Conservation (phyloP, 768 basidiomycete genomes). For the Butyriboletus loyo region DNA sequence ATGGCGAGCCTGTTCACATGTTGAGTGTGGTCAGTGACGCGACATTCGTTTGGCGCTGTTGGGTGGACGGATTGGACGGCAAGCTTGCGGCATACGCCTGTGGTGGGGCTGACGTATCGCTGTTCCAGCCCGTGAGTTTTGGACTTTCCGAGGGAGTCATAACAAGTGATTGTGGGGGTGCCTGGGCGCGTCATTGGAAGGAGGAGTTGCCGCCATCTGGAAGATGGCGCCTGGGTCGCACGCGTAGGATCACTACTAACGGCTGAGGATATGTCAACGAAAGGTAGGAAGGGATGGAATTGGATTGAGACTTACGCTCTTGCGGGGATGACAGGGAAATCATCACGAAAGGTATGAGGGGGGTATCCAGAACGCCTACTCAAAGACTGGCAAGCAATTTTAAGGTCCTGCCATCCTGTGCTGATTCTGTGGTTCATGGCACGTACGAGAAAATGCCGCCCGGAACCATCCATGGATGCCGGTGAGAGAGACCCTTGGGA, state of each 20-base stretch:
- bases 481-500: too few species aligned
- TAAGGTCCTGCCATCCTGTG: neutral
- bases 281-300: neutral
- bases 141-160: neutral
- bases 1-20: conserved; percentile 12
- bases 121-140: conserved; percentile 10
- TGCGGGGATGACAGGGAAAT: neutral
- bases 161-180: conserved; percentile 1
- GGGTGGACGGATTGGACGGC: conserved; percentile 13
- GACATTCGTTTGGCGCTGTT: neutral
- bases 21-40: neutral
- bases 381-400: neutral
- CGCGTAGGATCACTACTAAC: neutral
- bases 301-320: neutral
- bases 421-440: too few species aligned
- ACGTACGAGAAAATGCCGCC: too few species aligned
- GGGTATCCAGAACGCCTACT: neutral
- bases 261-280: neutral
- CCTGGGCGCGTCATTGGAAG: neutral
- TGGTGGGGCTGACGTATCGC: conserved; percentile 17
- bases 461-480: too few species aligned
- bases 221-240: too few species aligned
- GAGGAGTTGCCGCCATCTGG: neutral
- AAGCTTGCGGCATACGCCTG: conserved; percentile 13
- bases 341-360: neutral